Base-by-base conservation (phyloP, 73 alveolate species). In the Paramecium tetraurelia region DNA sequence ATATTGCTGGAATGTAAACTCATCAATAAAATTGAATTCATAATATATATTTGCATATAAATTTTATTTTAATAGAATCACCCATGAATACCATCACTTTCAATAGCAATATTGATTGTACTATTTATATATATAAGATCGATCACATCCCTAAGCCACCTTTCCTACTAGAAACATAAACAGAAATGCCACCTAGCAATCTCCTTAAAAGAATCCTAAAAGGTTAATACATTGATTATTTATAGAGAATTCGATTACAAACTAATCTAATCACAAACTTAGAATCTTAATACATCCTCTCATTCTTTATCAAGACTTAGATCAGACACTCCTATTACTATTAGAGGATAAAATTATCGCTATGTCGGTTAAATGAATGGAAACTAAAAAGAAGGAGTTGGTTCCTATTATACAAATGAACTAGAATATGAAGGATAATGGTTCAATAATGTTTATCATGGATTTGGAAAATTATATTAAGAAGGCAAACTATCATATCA, bases 1-100 rank as follows among this genome's bases (percentile, higher is more conserved):
- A 95, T 18, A 94, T 95, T 94, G 93, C 96, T 18, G 94, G 94
- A 41, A 80, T 80, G 59, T 72, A 72, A 40, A 68, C 84, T 68
- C 86, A 72, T 72, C 59, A 72, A 72, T 38, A 72, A 72, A 72
- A 40, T 72, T 72, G 86, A 72, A 16, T 72, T 35, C 40, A 33
- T 72, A 72, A 14, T 36, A 72, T 72, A 63, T 36, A 40, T 40
- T 40, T 40, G 40, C 24, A 72, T 72, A 63, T 63, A 53, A 53
- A 53, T 53, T 53, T 53, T 53, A 53, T 53, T 53, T 12, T 48
- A 48, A 16, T 48, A 16, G 27, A 48, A 53, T 53, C 69, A 7
- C 14, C 48, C 4, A 63, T 63, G 46, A 63, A 63, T 27, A 24
- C 84, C 29, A 33, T 63, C 27, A 22, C 41, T 29, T 63, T 4